phyloP scores from a whole-genome alignment of 352 stramenopile species.

The Thraustotheca clavata region DNA sequence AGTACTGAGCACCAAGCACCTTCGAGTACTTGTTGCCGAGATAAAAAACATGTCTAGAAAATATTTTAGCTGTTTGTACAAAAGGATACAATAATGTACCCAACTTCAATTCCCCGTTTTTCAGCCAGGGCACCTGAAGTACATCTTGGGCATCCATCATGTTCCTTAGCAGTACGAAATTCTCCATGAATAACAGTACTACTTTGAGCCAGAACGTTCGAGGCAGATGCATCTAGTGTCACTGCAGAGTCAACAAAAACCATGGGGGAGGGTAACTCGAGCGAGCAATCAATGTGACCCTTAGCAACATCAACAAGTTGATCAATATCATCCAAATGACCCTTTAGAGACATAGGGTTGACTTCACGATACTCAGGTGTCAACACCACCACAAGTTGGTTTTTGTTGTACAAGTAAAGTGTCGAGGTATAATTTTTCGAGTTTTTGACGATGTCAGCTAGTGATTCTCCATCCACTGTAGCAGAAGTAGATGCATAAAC shows the following conservation, averaged over 20 bases:
- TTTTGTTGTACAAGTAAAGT: neutral
- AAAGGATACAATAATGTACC: constrained; percentile 19
- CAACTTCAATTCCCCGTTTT: constrained; percentile 83
- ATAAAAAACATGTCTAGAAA: constrained; percentile 69
- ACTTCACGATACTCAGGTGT: constrained; percentile 47
- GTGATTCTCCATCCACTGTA: neutral
- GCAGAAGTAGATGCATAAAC: neutral
- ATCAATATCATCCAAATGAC: constrained; percentile 53
- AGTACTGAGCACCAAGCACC: constrained; percentile 57
- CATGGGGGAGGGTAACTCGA: constrained; percentile 21
- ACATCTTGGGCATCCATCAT: constrained; percentile 55
- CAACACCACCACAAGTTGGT: constrained; percentile 42
- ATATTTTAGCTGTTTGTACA: neutral
- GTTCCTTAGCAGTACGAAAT: constrained; percentile 55
- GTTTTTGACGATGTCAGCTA: constrained; percentile 15
- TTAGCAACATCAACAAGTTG: constrained; percentile 27
- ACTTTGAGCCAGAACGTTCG: constrained; percentile 17
- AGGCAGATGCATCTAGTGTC: neutral
- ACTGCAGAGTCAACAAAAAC: constrained; percentile 48
- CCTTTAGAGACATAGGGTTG: constrained; percentile 63
- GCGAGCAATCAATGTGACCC: neutral
- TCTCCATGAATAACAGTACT: constrained; percentile 33
- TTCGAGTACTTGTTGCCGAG: constrained; percentile 86
- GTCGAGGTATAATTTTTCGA: constrained; percentile 21
- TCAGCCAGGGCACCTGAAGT: constrained; percentile 36